Evolutionary conservation across 75 land plant species (phyloP).

Genomic region (Sequoia sempervirens): DNA sequence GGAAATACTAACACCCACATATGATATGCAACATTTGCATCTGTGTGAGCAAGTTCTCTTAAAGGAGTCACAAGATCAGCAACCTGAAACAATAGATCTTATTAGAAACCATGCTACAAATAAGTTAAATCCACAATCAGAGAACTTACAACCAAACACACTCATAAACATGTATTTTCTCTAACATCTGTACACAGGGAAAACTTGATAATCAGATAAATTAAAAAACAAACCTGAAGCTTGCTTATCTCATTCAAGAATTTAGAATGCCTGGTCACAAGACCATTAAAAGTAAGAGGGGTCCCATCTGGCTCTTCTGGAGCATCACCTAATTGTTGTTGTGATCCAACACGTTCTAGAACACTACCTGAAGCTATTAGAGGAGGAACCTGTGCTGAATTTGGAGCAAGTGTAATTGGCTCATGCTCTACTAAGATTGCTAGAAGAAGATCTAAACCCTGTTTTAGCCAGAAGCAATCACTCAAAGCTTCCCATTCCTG

Average conservation of each 20-base stretch:
- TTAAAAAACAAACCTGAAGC: constrained; percentile 66
- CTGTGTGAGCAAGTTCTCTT: constrained; percentile 91
- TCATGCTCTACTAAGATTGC: constrained; percentile 92
- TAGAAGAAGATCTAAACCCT: constrained; percentile 89
- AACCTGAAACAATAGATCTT: constrained; percentile 59
- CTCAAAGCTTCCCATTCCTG: constrained; percentile 99
- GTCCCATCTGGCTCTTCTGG: constrained; percentile 59
- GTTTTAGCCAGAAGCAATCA: constrained; percentile 99
- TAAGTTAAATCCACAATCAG: not conserved
- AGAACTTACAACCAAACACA: not conserved
- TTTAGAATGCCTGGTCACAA: constrained; percentile 77
- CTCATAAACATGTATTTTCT: not conserved
- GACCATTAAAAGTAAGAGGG: constrained; percentile 70
- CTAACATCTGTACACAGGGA: not conserved
- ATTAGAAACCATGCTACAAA: no score
- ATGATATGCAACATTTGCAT: constrained; percentile 97
- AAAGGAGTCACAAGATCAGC: constrained; percentile 81
- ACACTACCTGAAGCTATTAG: constrained; percentile 57
- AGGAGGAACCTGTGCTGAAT: constrained; percentile 91
- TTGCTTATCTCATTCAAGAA: constrained; percentile 87
- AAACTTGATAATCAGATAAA: not conserved
- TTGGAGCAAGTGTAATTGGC: constrained; percentile 97
- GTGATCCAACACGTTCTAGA: constrained; percentile 61
- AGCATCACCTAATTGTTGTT: constrained; percentile 44
- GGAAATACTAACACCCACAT: constrained; percentile 99